Conservation (phyloP, 2,329 filamentous ascomycete genomes). For the Fusarium globosum region DNA sequence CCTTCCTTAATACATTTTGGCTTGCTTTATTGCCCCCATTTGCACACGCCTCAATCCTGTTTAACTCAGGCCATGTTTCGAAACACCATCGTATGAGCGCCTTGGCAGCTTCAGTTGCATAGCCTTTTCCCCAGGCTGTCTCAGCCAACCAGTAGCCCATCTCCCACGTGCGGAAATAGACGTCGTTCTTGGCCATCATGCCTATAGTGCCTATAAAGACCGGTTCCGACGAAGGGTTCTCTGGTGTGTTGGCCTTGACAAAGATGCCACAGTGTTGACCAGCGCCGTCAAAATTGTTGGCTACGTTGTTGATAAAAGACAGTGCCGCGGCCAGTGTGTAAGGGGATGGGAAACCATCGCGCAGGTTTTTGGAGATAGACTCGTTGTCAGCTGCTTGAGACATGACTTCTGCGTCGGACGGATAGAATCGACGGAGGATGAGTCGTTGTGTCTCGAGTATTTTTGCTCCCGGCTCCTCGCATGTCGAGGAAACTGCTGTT, state of each 20-base stretch:
- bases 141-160: constrained; percentile 62
- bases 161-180: constrained; percentile 58
- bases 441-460: constrained; percentile 49
- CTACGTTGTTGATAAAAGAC: constrained; percentile 48
- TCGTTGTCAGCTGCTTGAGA: constrained; percentile 53
- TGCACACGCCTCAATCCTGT: constrained; percentile 55
- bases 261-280: constrained; percentile 52
- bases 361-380: constrained; percentile 53
- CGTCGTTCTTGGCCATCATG: constrained; percentile 50
- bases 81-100: constrained; percentile 59
- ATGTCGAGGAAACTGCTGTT: constrained; percentile 40
- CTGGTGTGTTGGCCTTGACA: constrained; percentile 41
- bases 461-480: constrained; percentile 44
- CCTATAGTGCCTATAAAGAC: constrained; percentile 56
- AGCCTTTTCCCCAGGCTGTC: constrained; percentile 59
- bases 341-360: constrained; percentile 58
- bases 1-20: constrained; percentile 54
- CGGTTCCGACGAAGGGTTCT: constrained; percentile 42
- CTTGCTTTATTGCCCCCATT: constrained; percentile 57
- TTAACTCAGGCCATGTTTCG: constrained; percentile 52
- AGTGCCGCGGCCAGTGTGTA: constrained; percentile 56
- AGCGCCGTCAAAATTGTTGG: constrained; percentile 27
- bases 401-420: constrained; percentile 53
- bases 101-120: constrained; percentile 54
- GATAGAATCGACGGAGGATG: constrained; percentile 55